Percentiles rank a stretch among this genome's conserved stretches.
These are phyloP conservation scores for Exsudoporus frostii DNA, from an alignment of 768 basidiomycete species.

Conservation along the genomic window DNA sequence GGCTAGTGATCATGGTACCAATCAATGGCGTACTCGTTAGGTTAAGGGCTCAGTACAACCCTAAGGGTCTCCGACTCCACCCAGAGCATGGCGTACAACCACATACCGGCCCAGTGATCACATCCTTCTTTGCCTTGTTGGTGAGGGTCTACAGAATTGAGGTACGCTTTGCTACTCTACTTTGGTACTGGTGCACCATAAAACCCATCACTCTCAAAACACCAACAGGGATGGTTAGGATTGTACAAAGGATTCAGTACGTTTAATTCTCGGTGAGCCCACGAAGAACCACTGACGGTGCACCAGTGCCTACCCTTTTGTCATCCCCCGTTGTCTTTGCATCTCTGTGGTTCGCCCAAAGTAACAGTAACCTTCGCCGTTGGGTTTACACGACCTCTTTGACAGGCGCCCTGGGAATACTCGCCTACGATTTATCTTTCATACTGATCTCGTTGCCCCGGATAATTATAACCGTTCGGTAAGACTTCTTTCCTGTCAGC, in stretches of 20 bases:
- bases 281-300: conserved; percentile 38
- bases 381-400: conserved; percentile 63
- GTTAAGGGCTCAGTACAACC: conserved; percentile 82
- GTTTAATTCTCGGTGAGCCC: conserved; percentile 15
- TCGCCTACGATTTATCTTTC: conserved; percentile 61
- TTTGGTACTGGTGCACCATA: not conserved
- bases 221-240: conserved; percentile 58
- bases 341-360: conserved; percentile 55
- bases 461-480: conserved; percentile 76
- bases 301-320: conserved; percentile 47
- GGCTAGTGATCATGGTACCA: conserved; percentile 58
- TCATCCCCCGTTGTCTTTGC: conserved; percentile 53
- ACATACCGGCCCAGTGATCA: conserved; percentile 72
- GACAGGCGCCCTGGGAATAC: conserved; percentile 55
- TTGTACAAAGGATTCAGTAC: conserved; percentile 77
- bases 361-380: conserved; percentile 56
- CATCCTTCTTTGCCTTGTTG: conserved; percentile 74
- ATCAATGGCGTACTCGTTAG: conserved; percentile 69
- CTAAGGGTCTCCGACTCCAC: conserved; percentile 78
- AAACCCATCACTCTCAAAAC: no score
- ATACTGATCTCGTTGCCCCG: conserved; percentile 68
- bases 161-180: conserved; percentile 37
- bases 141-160: conserved; percentile 68
- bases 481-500: conserved; percentile 16
- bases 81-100: conserved; percentile 71